phyloP scores from a whole-genome alignment of 495 filamentous ascomycete species.

The Daldinia decipiens region DNA sequence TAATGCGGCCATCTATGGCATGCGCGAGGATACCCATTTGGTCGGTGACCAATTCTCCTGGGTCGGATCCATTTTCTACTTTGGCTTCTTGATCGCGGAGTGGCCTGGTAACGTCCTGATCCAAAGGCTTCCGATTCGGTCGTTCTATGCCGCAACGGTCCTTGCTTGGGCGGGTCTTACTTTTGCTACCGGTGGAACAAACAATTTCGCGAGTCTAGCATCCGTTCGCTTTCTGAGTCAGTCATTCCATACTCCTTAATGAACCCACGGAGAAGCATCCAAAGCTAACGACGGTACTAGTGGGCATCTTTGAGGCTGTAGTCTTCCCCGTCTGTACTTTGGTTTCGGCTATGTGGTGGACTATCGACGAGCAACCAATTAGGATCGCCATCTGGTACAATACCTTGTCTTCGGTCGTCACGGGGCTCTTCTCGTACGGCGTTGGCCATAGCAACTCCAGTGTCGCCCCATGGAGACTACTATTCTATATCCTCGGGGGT shows the following conservation, averaged over 20 bases:
- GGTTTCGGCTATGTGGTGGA: slow-evolving; percentile 36
- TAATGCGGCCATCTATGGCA: slow-evolving; percentile 15
- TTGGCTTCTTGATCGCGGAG: slow-evolving; percentile 53
- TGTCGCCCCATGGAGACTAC: slow-evolving; percentile 50
- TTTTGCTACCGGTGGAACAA: slow-evolving; percentile 60
- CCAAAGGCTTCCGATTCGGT: slow-evolving; percentile 13
- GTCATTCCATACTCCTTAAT: neutral
- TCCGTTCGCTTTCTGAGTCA: slow-evolving; percentile 26
- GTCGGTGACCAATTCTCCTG: slow-evolving; percentile 62
- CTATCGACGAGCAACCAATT: slow-evolving; percentile 24
- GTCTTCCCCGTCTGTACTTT: slow-evolving; percentile 35
- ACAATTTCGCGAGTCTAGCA: slow-evolving; percentile 33
- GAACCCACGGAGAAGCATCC: neutral
- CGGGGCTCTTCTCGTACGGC: slow-evolving; percentile 37
- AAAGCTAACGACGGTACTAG: neutral
- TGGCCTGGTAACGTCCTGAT: slow-evolving; percentile 46
- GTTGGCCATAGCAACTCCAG: slow-evolving; percentile 34
- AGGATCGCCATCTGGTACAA: slow-evolving; percentile 61
- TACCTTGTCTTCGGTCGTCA: slow-evolving; percentile 57
- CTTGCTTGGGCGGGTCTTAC: slow-evolving; percentile 41
- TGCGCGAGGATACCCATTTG: slow-evolving; percentile 18
- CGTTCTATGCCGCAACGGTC: slow-evolving; percentile 51
- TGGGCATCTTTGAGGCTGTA: slow-evolving; percentile 34
- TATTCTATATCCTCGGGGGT: slow-evolving; percentile 59
- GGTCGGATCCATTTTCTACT: slow-evolving; percentile 46